Evolutionary conservation across 148 eudicot genomes (phyloP).

Genomic region (Rhododendron molle): DNA sequence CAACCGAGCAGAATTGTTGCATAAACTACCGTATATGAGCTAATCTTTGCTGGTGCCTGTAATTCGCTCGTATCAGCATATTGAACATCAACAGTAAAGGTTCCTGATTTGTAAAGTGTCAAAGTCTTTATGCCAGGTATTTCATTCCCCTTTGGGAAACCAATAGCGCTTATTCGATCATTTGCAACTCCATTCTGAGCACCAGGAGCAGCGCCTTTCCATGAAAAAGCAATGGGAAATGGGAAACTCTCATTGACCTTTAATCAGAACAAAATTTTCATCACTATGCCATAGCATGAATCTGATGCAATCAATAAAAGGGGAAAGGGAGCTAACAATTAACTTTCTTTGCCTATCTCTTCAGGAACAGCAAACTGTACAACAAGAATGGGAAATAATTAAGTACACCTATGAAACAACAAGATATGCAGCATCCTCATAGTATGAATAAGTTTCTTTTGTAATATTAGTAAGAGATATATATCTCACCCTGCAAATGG

Average conservation of each 20-base stretch:
- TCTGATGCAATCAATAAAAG: not conserved
- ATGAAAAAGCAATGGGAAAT: constrained; percentile 71
- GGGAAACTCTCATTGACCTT: constrained; percentile 91
- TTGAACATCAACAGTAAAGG: constrained; percentile 66
- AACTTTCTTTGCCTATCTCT: not conserved
- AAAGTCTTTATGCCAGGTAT: constrained; percentile 78
- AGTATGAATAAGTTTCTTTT: not conserved
- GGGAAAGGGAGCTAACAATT: not conserved
- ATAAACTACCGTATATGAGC: constrained; percentile 69
- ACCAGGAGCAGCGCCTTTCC: constrained; percentile 61
- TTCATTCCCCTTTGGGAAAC: constrained; percentile 80
- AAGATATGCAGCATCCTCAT: not conserved
- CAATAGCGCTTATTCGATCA: constrained; percentile 21
- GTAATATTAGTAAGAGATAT: no score
- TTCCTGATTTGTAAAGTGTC: constrained; percentile 66
- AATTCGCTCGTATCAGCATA: constrained; percentile 83
- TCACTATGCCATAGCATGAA: not conserved
- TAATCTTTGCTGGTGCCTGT: constrained; percentile 74
- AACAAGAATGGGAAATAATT: not conserved
- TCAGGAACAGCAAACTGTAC: not conserved
- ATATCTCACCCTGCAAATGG: not conserved
- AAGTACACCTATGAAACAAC: not conserved
- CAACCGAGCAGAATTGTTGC: not conserved
- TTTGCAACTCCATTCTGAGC: constrained; percentile 53
- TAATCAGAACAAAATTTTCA: not conserved